Conservation (phyloP, 1,284 basidiomycete genomes). For the Gomphus bonarii region DNA sequence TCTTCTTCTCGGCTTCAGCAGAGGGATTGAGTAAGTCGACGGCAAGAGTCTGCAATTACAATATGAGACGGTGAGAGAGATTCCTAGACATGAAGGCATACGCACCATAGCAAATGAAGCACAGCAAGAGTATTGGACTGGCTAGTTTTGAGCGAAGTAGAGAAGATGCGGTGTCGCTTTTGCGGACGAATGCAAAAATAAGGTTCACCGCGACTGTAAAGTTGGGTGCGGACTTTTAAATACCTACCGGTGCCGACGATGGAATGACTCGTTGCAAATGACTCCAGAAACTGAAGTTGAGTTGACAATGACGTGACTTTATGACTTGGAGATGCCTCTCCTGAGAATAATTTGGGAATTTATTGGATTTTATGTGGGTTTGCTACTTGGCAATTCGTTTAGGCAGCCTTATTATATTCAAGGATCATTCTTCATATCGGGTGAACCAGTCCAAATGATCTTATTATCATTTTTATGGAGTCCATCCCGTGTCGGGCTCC, state of each 20-base stretch:
- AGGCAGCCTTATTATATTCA: no score
- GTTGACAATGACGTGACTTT: no score
- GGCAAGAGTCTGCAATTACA: slow-evolving; percentile 74
- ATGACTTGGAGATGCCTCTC: no score
- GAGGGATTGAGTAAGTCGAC: slow-evolving; percentile 98
- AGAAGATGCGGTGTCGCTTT: background rate
- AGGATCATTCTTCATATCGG: no score
- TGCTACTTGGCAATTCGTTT: no score
- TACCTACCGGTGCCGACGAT: background rate
- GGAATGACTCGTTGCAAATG: background rate
- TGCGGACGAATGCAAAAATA: background rate
- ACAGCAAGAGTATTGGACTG: background rate
- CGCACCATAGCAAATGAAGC: slow-evolving; percentile 1
- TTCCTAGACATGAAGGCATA: background rate
- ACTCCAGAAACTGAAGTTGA: background rate
- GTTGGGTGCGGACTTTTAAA: slow-evolving; percentile 3
- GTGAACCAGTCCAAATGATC: background rate
- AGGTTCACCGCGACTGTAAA: slow-evolving; percentile 6
- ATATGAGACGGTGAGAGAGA: background rate
- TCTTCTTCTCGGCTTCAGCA: slow-evolving; percentile 75
- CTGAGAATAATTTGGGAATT: background rate
- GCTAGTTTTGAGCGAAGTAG: background rate
- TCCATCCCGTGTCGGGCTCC: background rate
- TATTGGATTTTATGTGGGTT: no score
- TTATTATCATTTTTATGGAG: background rate